Percentiles rank a stretch among this genome's conserved stretches.
These are phyloP conservation scores for Geosmithia morbida DNA, from an alignment of 2,329 filamentous ascomycete species.

Conservation along the genomic window DNA sequence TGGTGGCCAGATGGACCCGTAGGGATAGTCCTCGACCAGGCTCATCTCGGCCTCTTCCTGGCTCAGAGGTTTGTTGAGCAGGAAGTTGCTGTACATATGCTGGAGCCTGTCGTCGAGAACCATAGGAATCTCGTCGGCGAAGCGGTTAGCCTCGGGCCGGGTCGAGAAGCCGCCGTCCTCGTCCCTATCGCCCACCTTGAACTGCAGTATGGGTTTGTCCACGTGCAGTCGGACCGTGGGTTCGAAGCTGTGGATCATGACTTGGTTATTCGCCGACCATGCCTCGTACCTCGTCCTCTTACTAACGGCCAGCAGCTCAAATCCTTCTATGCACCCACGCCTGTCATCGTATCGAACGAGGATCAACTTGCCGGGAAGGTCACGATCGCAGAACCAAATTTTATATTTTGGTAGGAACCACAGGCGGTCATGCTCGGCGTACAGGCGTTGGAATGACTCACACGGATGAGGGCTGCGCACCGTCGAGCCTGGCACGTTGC, in stretches of 20 bases:
- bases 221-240: constrained; percentile 58
- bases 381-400: constrained; percentile 72
- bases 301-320: constrained; percentile 56
- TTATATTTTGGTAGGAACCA: constrained; percentile 76
- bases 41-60: constrained; percentile 18
- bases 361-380: constrained; percentile 60
- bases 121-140: constrained; percentile 39
- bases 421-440: constrained; percentile 57
- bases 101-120: constrained; percentile 26
- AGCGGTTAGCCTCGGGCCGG: constrained; percentile 19
- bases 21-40: constrained; percentile 20
- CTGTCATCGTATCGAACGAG: constrained; percentile 62
- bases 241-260: constrained; percentile 59
- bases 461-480: constrained; percentile 44
- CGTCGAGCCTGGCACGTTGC: constrained; percentile 42
- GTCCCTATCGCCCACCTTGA: constrained; percentile 20
- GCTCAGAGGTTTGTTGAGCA: constrained; percentile 42
- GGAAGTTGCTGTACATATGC: constrained; percentile 50
- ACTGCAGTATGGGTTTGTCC: constrained; percentile 55
- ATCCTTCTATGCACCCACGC: constrained; percentile 65
- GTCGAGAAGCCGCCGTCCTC: constrained; percentile 7
- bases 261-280: constrained; percentile 51
- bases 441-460: constrained; percentile 55
- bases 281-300: constrained; percentile 36
- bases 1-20: constrained; percentile 61